Evolutionary conservation across 2,329 filamentous ascomycete genomes (phyloP), one percentile per base, ranked within the genome.

Genomic region (Parastagonospora avenae): DNA sequence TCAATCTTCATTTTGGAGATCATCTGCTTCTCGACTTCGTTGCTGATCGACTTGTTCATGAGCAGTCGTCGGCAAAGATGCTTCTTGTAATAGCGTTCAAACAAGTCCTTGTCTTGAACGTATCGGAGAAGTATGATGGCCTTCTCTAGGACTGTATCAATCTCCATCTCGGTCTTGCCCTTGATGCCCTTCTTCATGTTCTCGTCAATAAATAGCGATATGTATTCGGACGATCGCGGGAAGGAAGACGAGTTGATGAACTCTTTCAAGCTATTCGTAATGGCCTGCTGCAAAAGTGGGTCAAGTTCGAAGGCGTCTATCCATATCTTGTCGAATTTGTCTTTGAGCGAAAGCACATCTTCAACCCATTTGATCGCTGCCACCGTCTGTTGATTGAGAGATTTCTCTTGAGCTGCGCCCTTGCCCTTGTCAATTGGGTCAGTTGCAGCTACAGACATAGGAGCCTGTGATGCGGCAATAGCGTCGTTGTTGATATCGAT

Each of bases 71-170:
- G 88, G 38, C 91, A 93, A 19, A 99, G 82, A 75, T 99, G 94
- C 71, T 96, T 96, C 79, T 97, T 96, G 79, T 99, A 97, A 74
- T 99, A 99, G 4, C 90, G 86, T 77, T 99, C 93, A 66, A 99
- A 97, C 61, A 96, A 81, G 70, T 99, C 94, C 75, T 93, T 94
- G 67, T 97, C 93, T 48, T 87, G 85, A 32, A 99, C 84, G 63
- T 96, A 97, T 39, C 92, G 87, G 45, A 99, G 83, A 6, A 99
- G 79, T 0, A 88, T 85, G 54, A 96, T 95, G 10, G 92, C 92
- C 70, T 94, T 96, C 52, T 97, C 92, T 35, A 97, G 79, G 1
- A 96, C 85, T 7, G 77, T 74, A 64, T 97, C 93, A 11, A 97
- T 84, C 68, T 97, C 93, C 27, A 81, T 82, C 64, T 97, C 94